phyloP scores from a whole-genome alignment of 164 flowering plant genomes.

The Santalum album region DNA sequence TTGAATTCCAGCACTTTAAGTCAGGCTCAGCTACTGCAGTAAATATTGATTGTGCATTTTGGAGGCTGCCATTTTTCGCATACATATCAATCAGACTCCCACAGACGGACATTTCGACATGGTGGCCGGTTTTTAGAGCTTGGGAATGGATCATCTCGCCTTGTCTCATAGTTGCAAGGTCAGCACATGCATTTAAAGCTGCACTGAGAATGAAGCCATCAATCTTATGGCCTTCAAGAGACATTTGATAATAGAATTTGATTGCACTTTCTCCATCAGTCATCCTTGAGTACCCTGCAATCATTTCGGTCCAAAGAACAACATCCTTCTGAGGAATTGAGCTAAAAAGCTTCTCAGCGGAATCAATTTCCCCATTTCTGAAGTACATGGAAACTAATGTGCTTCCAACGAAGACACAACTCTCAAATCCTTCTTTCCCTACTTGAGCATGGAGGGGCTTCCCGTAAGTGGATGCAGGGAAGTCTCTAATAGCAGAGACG shows the following conservation, averaged over 20 bases:
- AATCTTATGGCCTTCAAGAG: conserved; percentile 32
- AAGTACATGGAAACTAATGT: conserved; percentile 71
- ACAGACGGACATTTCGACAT: conserved; percentile 40
- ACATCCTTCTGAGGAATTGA: conserved; percentile 46
- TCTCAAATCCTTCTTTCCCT: conserved; percentile 37
- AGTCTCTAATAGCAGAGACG: conserved; percentile 34
- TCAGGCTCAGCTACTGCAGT: conserved; percentile 40
- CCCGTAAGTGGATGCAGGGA: conserved; percentile 36
- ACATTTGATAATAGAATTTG: conserved; percentile 44
- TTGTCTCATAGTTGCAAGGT: conserved; percentile 54
- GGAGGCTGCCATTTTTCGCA: conserved; percentile 58
- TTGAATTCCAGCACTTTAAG: conserved; percentile 78
- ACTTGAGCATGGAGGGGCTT: conserved; percentile 63
- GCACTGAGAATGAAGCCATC: conserved; percentile 70
- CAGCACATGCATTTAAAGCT: conserved; percentile 74
- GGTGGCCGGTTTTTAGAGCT: conserved; percentile 54
- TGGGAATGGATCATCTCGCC: conserved; percentile 70
- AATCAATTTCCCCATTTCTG: conserved; percentile 36
- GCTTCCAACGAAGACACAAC: conserved; percentile 53
- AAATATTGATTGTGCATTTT: conserved; percentile 41
- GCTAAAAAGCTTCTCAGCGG: conserved; percentile 39
- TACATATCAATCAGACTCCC: conserved; percentile 85
- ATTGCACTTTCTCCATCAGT: conserved; percentile 51
- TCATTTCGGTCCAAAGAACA: conserved; percentile 87
- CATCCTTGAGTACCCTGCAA: conserved; percentile 49